Base-by-base conservation (phyloP, 2,329 filamentous ascomycete species). In the Cryphonectria radicalis region DNA sequence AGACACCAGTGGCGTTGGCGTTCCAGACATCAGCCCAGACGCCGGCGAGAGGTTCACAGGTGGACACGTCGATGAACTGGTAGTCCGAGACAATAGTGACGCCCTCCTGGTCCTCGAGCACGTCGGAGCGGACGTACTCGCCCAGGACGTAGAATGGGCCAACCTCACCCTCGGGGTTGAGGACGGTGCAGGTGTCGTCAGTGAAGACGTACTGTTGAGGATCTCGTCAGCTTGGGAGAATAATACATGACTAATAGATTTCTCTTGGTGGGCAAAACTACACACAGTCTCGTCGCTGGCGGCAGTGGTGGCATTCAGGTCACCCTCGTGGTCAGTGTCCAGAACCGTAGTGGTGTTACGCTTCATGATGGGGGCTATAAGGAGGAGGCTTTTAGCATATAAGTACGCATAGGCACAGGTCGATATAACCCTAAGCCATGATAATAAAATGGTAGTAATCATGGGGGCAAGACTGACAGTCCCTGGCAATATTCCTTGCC, bases 11-110 rank as follows among this genome's bases (percentile, higher is more conserved):
- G 25, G 82, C 75, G 72, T 84, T 84, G 73, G 78, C 78, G 63
- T 81, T 53, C 68, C 68, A 75, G 40, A 72, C 37, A 50, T 72
- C 71, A 6, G 70, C 70, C 70, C 70, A 71, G 28, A 66, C 66
- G 22, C 43, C 60, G 6, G 62, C 42, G 4, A 71, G 55, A 25
- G 81, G 80, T 74, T 82, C 77, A 75, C 82, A 83, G 13, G 81
- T 83, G 63, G 80, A 79, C 46, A 81, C 77, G 68, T 84, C 81
- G 70, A 83, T 79, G 72, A 84, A 75, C 73, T 84, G 82, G 60
- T 82, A 77, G 64, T 84, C 81, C 6, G 84, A 72, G 7, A 80
- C 79, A 19, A 85, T 74, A 1, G 80, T 77, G 1, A 84, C 77
- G 63, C 83, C 83, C 6, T 74, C 69, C 69, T 84, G 77, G 19